Evolutionary conservation across 805 yeast genomes (phyloP).

Genomic region (Yarrowia deformans): DNA sequence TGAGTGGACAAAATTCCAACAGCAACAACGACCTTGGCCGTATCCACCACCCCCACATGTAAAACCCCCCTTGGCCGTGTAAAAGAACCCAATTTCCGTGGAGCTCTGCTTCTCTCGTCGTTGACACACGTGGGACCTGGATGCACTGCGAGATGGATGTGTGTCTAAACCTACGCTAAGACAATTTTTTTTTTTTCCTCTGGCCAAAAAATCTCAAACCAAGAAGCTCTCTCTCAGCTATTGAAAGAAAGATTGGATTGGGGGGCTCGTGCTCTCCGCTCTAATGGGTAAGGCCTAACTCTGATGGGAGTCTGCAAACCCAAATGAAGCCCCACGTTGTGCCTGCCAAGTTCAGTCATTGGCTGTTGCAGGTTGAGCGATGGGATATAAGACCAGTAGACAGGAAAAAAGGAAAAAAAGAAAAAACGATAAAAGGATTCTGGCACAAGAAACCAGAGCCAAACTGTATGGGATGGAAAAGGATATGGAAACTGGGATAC

Average conservation of each 20-base stretch:
- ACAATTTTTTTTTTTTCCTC: no score
- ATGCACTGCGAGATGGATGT: not conserved
- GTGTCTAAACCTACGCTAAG: not conserved
- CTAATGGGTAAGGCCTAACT: not conserved
- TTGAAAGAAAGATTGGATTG: not conserved
- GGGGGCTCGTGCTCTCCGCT: constrained; percentile 16
- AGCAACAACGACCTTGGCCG: no score
- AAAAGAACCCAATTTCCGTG: constrained; percentile 22
- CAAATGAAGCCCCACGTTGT: constrained; percentile 11
- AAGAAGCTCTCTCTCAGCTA: not conserved
- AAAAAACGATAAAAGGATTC: not conserved
- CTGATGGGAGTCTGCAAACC: not conserved
- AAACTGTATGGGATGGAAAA: no score
- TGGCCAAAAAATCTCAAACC: no score
- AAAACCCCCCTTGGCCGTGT: not conserved
- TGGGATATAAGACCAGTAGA: not conserved
- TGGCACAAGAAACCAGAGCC: no score
- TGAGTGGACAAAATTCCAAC: no score
- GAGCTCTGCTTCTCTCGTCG: constrained; percentile 12
- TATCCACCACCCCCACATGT: not conserved
- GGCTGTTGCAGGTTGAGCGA: not conserved
- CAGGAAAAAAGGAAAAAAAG: not conserved
- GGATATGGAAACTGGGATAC: no score
- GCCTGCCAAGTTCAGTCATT: constrained; percentile 10
- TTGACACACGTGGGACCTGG: constrained; percentile 3